Conservation (phyloP, 371 early-diverging fungal genomes). For the Actinomortierella ambigua region DNA sequence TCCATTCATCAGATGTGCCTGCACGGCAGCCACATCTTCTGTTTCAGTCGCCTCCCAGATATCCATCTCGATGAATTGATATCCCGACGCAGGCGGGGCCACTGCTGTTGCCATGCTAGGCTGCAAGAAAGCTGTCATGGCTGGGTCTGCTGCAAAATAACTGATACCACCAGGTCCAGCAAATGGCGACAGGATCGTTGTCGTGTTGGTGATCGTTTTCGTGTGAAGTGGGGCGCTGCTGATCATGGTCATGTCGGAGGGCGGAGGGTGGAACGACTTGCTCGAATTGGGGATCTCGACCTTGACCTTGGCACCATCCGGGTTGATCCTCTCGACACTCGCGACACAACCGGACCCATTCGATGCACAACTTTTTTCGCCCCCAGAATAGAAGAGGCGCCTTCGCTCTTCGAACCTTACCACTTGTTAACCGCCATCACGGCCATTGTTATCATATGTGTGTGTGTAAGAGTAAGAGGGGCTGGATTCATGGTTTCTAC, state of each 20-base stretch:
- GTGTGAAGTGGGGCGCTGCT: too few species aligned
- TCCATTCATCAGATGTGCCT: conserved; percentile 30
- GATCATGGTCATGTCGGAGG: conserved; percentile 14
- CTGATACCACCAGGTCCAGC: neutral
- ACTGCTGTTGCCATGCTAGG: conserved; percentile 1
- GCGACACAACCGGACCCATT: too few species aligned
- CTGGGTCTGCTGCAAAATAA: conserved; percentile 3
- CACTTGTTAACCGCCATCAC: too few species aligned
- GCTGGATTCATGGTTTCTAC: too few species aligned
- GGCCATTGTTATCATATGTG: too few species aligned
- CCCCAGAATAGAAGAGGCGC: too few species aligned
- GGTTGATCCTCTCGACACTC: neutral
- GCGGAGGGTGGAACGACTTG: conserved; percentile 22
- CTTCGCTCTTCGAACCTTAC: too few species aligned
- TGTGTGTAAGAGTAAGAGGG: too few species aligned
- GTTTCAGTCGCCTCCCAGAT: conserved; percentile 37
- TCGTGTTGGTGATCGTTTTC: conserved; percentile 5
- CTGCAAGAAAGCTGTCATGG: conserved; percentile 10
- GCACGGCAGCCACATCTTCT: conserved; percentile 29
- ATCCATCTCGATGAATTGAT: conserved; percentile 18
- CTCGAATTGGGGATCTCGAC: conserved; percentile 40
- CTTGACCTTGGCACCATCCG: conserved; percentile 18
- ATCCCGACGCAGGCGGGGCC: conserved; percentile 7
- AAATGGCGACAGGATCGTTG: conserved; percentile 7
- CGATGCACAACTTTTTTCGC: too few species aligned